Evolutionary conservation across 305 asterid genomes (phyloP), one percentile per base, ranked within the genome.

Genomic region (Withania somnifera): DNA sequence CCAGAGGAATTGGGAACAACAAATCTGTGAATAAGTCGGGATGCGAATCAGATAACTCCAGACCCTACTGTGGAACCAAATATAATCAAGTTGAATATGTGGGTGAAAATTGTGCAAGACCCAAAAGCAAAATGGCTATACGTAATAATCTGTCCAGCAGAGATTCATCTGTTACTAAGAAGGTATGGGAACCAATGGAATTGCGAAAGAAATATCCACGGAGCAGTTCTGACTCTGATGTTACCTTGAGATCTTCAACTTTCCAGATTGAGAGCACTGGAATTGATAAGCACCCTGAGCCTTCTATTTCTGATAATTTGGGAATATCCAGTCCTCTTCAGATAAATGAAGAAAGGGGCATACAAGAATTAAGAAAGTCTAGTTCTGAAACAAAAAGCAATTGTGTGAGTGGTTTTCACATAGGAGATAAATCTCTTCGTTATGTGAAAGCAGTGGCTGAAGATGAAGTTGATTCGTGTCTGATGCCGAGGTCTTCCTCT

Each of bases 161-260:
- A 66, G 88, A 85, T 81, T 69, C 82, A 45, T 73, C 88, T 80
- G 32, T 50, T 83, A 84, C 89, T 63, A 93, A 91, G 91, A 93
- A 92, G 89, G 97, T 92, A 68, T 96, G 99, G 99, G 99, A 96
- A 87, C 99, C 99, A 77, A 85, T 92, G 89, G 98, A 92, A 86
- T 88, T 93, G 28, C 94, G 87, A 67, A 96, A 93, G 91, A 91
- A 91, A 86, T 91, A 89, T 82, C 61, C 84, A 52, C 88, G 92
- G 51, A 90, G 98, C 88, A 89, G 90, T 86, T 91, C 93, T 6
- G 97, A 92, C 84, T 84, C 88, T 38, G 97, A 92, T 84, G 87
- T 91, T 83, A 92, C 96, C 83, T 84, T 86, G 87, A 91, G 90
- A 89, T 88, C 83, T 50, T 86, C 94, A 81, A 80, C 86, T 50